These are phyloP conservation scores for Tolypocladium album DNA, from an alignment of 2,329 filamentous ascomycete genomes.

Conservation along the genomic window DNA sequence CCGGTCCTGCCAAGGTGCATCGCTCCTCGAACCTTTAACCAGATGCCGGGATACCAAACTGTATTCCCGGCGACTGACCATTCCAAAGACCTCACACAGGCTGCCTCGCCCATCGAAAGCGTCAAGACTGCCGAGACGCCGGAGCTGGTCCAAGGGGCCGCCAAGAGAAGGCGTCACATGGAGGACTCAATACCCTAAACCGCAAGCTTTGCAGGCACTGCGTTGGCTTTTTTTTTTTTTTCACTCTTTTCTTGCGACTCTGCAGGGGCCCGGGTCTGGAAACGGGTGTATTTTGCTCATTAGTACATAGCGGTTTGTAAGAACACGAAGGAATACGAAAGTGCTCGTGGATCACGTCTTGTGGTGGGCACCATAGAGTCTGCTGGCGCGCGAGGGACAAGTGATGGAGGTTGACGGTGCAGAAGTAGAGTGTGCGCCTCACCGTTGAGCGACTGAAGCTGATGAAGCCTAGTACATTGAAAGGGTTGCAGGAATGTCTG, in stretches of 20 bases:
- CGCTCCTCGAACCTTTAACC: slow-evolving; percentile 15
- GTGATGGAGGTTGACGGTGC: too few relatives aligned
- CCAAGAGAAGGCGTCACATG: slow-evolving; percentile 2
- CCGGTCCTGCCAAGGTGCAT: slow-evolving; percentile 21
- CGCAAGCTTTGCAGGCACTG: not conserved
- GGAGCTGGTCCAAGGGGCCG: not conserved
- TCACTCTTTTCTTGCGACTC: not conserved
- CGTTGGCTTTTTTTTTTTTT: not conserved
- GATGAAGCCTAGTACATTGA: not conserved
- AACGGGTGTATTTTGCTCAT: not conserved
- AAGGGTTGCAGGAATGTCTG: not conserved
- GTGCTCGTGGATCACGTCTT: not conserved
- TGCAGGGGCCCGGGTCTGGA: not conserved
- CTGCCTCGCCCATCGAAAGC: not conserved
- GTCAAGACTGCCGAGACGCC: not conserved
- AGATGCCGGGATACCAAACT: slow-evolving; percentile 2
- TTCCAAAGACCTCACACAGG: not conserved
- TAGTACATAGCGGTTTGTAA: not conserved
- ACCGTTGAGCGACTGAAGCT: too few relatives aligned
- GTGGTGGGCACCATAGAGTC: not conserved
- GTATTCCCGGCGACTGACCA: slow-evolving; percentile 6
- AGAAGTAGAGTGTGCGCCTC: too few relatives aligned
- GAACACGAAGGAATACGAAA: not conserved
- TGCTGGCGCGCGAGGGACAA: not conserved
- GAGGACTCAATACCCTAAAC: not conserved